Conservation (phyloP, 192 early-diverging fungal genomes). For the Rhizoclosmatium globosum region DNA sequence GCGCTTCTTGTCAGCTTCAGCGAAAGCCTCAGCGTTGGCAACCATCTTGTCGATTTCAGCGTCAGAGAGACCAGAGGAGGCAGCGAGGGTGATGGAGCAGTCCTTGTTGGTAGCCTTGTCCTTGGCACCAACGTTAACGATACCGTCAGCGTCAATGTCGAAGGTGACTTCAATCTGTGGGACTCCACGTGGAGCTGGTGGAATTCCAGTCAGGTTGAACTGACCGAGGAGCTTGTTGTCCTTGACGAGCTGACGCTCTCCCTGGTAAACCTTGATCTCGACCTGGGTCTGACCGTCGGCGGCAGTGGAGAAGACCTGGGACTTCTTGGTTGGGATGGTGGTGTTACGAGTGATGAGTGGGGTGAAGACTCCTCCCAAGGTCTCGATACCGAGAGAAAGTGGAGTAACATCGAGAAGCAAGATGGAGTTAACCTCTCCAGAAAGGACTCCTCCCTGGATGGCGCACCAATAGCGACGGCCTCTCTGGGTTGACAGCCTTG, state of each 20-base stretch:
- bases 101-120: conserved; percentile 97
- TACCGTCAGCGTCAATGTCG: conserved; percentile 99
- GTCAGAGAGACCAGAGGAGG: conserved; percentile 91
- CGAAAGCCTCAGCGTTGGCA: conserved; percentile 85
- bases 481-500: conserved; percentile 99
- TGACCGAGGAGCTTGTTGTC: conserved; percentile 99
- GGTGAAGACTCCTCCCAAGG: conserved; percentile 97
- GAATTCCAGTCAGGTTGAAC: conserved; percentile 95
- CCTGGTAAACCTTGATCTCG: conserved; percentile 98
- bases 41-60: conserved; percentile 99
- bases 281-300: conserved; percentile 98
- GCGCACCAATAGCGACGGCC: conserved; percentile 98
- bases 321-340: conserved; percentile 99
- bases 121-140: conserved; percentile 96
- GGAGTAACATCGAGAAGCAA: conserved; percentile 97
- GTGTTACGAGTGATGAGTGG: conserved; percentile 97
- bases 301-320: conserved; percentile 98
- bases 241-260: conserved; percentile 94
- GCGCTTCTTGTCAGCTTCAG: conserved; percentile 91
- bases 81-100: conserved; percentile 87
- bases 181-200: conserved; percentile 95
- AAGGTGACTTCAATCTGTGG: conserved; percentile 99
- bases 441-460: conserved; percentile 97
- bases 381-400: conserved; percentile 97
- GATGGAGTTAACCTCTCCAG: conserved; percentile 95